Base-by-base conservation (phyloP, 177 flowering plant species). In the Telopea speciosissima region DNA sequence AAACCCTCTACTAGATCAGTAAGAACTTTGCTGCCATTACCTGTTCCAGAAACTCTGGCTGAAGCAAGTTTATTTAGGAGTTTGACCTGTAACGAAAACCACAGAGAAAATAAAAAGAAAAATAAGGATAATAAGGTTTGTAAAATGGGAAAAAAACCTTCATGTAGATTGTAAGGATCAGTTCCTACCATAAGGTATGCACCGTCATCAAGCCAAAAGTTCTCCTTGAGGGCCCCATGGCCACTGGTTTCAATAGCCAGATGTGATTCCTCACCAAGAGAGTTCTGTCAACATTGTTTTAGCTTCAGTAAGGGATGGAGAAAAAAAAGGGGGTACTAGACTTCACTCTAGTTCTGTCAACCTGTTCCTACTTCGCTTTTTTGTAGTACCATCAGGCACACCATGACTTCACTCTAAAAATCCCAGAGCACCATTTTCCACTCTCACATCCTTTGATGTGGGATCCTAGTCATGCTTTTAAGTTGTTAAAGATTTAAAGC, bases 231-330 rank as follows among this genome's bases (percentile, higher is more conserved):
- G 70, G 99, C 99, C 78, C 98, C 99, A 87, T 95, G 99, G 65
- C 99, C 99, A 82, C 98, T 95, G 70, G 99, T 95, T 81, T 95
- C 98, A 78, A 95, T 95, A 68, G 99, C 99, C 75, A 95, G 81
- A 85, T 93, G 95, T 70, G 99, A 89, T 76, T 95, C 98, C 77
- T 83, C 98, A 54, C 97, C 98, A 74, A 83, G 77, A 61, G 93
- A 83, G 75, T 95, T 95, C 99, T 95, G 88, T 68, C 63, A 83
- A 58, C 63, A 83, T 44, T 64, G 17, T 45, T 68, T 33, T 6
- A 23, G 17, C 56, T 76, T 74, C 59, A 70, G 69, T 74, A n/a
- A n/a, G n/a, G n/a, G n/a, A n/a, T n/a, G n/a, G n/a, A n/a, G n/a
- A n/a, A n/a, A n/a, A n/a, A n/a, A n/a, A n/a, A n/a, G n/a, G n/a